These are phyloP conservation scores for Iberis amara DNA, from an alignment of 441 rosid genomes.

Conservation along the genomic window DNA sequence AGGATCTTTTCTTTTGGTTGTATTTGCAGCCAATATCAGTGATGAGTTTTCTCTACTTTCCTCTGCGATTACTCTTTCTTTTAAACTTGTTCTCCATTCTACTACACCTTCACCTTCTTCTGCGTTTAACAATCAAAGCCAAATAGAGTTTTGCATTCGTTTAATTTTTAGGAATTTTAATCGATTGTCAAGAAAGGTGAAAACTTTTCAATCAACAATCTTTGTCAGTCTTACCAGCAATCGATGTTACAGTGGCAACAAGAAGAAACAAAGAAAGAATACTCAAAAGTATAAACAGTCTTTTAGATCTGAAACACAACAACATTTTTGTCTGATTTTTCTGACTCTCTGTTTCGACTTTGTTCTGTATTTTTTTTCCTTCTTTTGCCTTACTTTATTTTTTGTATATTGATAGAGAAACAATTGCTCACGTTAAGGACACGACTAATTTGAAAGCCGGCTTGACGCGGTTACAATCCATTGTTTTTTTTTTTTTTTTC, in stretches of 20 bases:
- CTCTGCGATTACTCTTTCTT: conserved; percentile 45
- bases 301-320: conserved; percentile 36
- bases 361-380: no score
- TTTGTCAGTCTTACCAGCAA: conserved; percentile 28
- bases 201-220: not conserved
- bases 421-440: no score
- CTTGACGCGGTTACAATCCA: no score
- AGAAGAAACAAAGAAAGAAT: conserved; percentile 27
- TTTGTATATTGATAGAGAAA: not conserved
- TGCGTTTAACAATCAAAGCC: conserved; percentile 8
- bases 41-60: conserved; percentile 38
- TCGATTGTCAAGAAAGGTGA: not conserved
- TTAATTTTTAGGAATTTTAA: not conserved
- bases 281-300: conserved; percentile 27
- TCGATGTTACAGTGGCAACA: conserved; percentile 25
- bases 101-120: conserved; percentile 22
- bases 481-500: no score
- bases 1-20: conserved; percentile 74
- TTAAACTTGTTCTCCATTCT: conserved; percentile 34
- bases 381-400: no score
- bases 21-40: conserved; percentile 60
- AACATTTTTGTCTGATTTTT: conserved; percentile 21
- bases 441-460: no score
- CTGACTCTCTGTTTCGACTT: no score
- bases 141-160: not conserved